Evolutionary conservation across 1,284 basidiomycete species (phyloP), one percentile per base, ranked within the genome.

Genomic region (Hypsizygus ulmarius): DNA sequence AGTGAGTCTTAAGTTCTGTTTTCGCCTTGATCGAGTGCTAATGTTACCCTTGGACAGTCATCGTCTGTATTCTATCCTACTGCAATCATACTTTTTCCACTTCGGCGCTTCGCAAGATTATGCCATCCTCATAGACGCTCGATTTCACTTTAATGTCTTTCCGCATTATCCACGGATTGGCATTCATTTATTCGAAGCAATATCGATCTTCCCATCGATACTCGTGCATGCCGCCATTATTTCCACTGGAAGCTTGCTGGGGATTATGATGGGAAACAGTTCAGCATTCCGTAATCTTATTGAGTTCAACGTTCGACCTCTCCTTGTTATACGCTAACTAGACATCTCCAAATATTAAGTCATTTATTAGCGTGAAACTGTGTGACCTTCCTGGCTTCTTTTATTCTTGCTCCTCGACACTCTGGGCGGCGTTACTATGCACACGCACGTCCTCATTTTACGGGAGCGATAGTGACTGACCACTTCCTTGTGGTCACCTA

Each of bases 401-500:
- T 3, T 25, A 15, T 14, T 25, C 9, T 28, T 51, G 87, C 87
- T 90, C 87, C 77, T 75, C 75, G 74, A 90, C 88, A 91, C 88
- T 91, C 88, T 90, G 88, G 85, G 79, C 82, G 79, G 77, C 84
- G 87, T 82, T 74, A 54, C 62, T 49, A 43, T 53, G 59, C 62
- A 88, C 82, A 81, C 84, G 84, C 72, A 71, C 77, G 83, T 82
- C 79, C 87, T 90, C 85, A 91, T 91, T 91, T 90, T 88, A 88
- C 66, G 81, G 74, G 85, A 91, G 87, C 87, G 69, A 87, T 57
- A 87, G 52, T 43, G 55, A 74, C 39, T 34, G 50, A 55, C 51
- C 53, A 49, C 48, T 15, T 44, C 54, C 57, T 44, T 21, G 49
- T 39, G 43, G 53, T 54, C 55, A 47, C 64, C 64, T 53, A 44